phyloP scores from a whole-genome alignment of 306 rosid genomes.

The Myrica gale region DNA sequence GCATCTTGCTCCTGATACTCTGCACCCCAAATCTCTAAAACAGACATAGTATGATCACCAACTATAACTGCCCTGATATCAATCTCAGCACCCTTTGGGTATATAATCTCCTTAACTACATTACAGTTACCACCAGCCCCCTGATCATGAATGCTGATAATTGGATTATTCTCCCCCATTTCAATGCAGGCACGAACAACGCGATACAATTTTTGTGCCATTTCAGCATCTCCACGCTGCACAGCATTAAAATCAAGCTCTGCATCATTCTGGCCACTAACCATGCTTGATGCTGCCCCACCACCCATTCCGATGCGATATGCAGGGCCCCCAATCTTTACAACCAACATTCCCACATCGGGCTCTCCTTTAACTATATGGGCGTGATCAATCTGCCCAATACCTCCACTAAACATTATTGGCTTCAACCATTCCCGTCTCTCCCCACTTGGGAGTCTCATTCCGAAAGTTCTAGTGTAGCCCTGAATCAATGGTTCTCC shows the following conservation, averaged over 20 bases:
- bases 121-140: conserved; percentile 97
- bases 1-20: conserved; percentile 96
- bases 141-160: conserved; percentile 87
- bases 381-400: conserved; percentile 81
- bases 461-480: conserved; percentile 87
- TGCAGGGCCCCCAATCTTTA: conserved; percentile 96
- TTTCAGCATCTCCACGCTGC: conserved; percentile 97
- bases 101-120: conserved; percentile 86
- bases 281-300: conserved; percentile 98
- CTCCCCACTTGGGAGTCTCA: conserved; percentile 90
- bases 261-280: conserved; percentile 90
- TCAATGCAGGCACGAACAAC: conserved; percentile 93
- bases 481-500: conserved; percentile 99
- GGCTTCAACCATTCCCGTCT: conserved; percentile 98
- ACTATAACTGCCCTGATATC: conserved; percentile 71
- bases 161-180: conserved; percentile 85
- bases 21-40: conserved; percentile 96
- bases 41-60: conserved; percentile 89
- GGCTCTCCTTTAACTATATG: conserved; percentile 86
- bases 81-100: conserved; percentile 77
- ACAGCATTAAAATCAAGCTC: conserved; percentile 96
- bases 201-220: conserved; percentile 89
- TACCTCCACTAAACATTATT: conserved; percentile 91
- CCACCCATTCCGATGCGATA: conserved; percentile 98
- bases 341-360: conserved; percentile 81